Conservation (phyloP, 164 flowering plant genomes). For the Vitis vinifera region DNA sequence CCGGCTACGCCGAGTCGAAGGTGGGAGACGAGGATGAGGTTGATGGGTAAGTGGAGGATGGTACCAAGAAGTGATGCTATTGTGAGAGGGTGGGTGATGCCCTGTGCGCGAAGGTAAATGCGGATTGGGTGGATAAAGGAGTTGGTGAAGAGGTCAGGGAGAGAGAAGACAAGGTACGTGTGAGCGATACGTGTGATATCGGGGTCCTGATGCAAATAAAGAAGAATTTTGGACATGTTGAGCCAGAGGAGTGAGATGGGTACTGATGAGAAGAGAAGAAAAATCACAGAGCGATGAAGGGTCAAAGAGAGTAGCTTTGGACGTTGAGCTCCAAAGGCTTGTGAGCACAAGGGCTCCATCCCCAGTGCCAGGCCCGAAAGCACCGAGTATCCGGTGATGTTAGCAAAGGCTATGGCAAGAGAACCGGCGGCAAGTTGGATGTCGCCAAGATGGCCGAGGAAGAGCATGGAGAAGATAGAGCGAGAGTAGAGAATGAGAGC, state of each 20-base stretch:
- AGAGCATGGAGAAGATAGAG: constrained; percentile 81
- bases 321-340: constrained; percentile 78
- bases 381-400: constrained; percentile 90
- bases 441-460: constrained; percentile 80
- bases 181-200: constrained; percentile 55
- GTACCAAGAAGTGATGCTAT: constrained; percentile 61
- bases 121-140: constrained; percentile 86
- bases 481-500: constrained; percentile 77
- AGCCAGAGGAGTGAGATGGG: constrained; percentile 80
- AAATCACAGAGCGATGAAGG: constrained; percentile 70
- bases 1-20: constrained; percentile 66
- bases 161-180: constrained; percentile 58
- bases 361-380: constrained; percentile 82
- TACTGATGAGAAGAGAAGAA: constrained; percentile 58
- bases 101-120: constrained; percentile 92
- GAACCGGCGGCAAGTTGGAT: constrained; percentile 80
- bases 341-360: constrained; percentile 92
- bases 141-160: constrained; percentile 78
- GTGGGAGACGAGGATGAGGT: constrained; percentile 42
- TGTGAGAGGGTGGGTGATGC: constrained; percentile 82
- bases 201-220: constrained; percentile 56
- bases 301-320: constrained; percentile 63
- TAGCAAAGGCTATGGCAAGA: constrained; percentile 84
- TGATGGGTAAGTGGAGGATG: constrained; percentile 59
- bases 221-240: constrained; percentile 47